Evolutionary conservation across 2,329 filamentous ascomycete genomes (phyloP), one percentile per base, ranked within the genome.

Genomic region (Gliomastix tumulicola): DNA sequence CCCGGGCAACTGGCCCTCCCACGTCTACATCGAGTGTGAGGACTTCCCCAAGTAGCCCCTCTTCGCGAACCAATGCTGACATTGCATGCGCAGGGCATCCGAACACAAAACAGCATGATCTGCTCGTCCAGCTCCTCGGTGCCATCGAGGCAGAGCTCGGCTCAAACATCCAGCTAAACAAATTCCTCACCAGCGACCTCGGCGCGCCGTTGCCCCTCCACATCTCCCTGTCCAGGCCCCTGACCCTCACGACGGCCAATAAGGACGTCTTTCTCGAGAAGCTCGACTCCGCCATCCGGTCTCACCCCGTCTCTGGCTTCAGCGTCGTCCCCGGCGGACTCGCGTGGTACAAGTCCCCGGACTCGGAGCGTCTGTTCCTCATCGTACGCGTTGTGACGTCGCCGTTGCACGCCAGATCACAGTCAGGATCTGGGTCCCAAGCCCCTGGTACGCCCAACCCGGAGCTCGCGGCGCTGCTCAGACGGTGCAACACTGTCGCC

Each of bases 21-120:
- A 97, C 60, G 56, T 97, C 32, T 97, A 94, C 57, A 69, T 95
- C 39, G 90, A 97, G 65, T 98, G 92, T 94, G 70, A 62, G 79
- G 66, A 17, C 25, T 12, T 38, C 23, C 9, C 8, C 34, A 8
- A 9, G 8, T 34, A 10, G 7, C 18, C 10, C 32, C 21, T 9
- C n/a, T 22, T 36, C 25, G 15, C 32, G 19, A 22, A 10, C 19
- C 19, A n/a, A 17, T 19, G 54, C 40, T 33, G 11, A 47, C 37
- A 12, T 31, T 13, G 15, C 9, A 17, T 28, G 8, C 8, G 9
- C 44, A 80, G 76, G 76, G 78, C 67, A 71, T 54, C 78, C 79
- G 13, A 55, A 60, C 3, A 46, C 56, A 12, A 32, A 53, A 31
- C 68, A 82, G 44, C 67, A 73, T 46, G 48, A 51, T 3, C 44